These are phyloP conservation scores for Didymella exigua DNA, from an alignment of 2,329 filamentous ascomycete genomes.

Conservation along the genomic window DNA sequence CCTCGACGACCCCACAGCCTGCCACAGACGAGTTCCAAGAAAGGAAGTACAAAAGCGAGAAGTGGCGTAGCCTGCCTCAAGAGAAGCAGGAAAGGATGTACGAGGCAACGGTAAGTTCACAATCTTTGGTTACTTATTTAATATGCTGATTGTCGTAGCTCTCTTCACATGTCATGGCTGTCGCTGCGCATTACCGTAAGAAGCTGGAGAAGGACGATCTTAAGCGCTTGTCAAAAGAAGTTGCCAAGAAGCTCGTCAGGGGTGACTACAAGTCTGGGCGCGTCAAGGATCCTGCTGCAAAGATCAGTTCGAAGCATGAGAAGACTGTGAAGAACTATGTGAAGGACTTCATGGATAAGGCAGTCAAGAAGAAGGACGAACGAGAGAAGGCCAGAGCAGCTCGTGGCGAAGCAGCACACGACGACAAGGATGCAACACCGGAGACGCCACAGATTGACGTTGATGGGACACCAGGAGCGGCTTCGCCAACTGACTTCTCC, in stretches of 20 bases:
- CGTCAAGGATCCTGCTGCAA: conserved; percentile 76
- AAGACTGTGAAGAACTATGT: conserved; percentile 84
- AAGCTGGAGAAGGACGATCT: conserved; percentile 82
- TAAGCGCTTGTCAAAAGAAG: conserved; percentile 69
- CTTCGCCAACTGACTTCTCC: conserved; percentile 35
- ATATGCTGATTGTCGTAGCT: conserved; percentile 59
- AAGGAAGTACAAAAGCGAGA: conserved; percentile 62
- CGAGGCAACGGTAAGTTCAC: conserved; percentile 78
- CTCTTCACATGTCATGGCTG: conserved; percentile 81
- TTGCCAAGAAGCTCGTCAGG: conserved; percentile 86
- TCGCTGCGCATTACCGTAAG: conserved; percentile 84
- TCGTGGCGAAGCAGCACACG: conserved; percentile 39
- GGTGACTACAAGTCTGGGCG: conserved; percentile 90
- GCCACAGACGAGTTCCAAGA: conserved; percentile 60
- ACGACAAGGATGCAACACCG: conserved; percentile 22
- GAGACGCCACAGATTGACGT: conserved; percentile 24
- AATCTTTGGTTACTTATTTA: background rate
- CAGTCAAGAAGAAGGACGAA: conserved; percentile 70
- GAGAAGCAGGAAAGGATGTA: conserved; percentile 97
- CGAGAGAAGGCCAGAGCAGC: conserved; percentile 64
- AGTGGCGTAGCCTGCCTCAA: conserved; percentile 70
- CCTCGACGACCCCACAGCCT: conserved; percentile 70
- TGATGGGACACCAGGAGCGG: conserved; percentile 17
- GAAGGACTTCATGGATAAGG: conserved; percentile 85
- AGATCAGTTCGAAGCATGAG: conserved; percentile 76